Conservation (phyloP, 2,329 filamentous ascomycete species). For the Trichoderma sp. region DNA sequence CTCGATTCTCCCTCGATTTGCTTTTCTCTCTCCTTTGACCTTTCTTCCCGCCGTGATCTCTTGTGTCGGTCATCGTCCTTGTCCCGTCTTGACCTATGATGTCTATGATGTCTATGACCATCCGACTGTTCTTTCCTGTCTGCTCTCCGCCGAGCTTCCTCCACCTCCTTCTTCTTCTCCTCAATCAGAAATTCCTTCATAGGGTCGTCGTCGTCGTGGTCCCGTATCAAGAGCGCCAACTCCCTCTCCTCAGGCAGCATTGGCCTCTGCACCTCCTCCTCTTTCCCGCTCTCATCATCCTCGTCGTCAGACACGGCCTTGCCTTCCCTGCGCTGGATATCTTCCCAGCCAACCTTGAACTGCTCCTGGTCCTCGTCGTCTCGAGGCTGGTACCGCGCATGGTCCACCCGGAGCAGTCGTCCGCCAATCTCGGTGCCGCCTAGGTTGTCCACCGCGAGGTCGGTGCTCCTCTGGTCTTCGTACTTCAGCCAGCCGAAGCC, state of each 20-base stretch:
- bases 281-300: conserved; percentile 50
- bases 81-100: conserved; percentile 46
- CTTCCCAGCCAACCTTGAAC: conserved; percentile 60
- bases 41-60: conserved; percentile 46
- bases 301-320: conserved; percentile 49
- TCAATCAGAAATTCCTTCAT: conserved; percentile 92
- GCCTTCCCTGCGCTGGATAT: conserved; percentile 58
- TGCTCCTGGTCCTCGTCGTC: conserved; percentile 73
- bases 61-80: conserved; percentile 37
- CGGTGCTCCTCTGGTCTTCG: conserved; percentile 94
- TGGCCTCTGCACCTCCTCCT: conserved; percentile 51
- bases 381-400: conserved; percentile 85
- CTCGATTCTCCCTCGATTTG: conserved; percentile 39
- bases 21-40: conserved; percentile 36
- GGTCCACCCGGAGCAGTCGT: conserved; percentile 82
- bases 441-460: conserved; percentile 94
- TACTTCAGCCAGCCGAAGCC: conserved; percentile 98
- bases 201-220: conserved; percentile 93
- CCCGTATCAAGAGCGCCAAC: conserved; percentile 70
- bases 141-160: conserved; percentile 61
- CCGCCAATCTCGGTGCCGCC: conserved; percentile 83
- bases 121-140: conserved; percentile 54
- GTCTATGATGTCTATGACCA: conserved; percentile 51
- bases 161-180: conserved; percentile 88
- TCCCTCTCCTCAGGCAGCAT: conserved; percentile 81